Percentiles rank a stretch among this genome's conserved stretches.
These are phyloP conservation scores for Penicillium janthinellum DNA, from an alignment of 2,329 filamentous ascomycete species.

Conservation along the genomic window DNA sequence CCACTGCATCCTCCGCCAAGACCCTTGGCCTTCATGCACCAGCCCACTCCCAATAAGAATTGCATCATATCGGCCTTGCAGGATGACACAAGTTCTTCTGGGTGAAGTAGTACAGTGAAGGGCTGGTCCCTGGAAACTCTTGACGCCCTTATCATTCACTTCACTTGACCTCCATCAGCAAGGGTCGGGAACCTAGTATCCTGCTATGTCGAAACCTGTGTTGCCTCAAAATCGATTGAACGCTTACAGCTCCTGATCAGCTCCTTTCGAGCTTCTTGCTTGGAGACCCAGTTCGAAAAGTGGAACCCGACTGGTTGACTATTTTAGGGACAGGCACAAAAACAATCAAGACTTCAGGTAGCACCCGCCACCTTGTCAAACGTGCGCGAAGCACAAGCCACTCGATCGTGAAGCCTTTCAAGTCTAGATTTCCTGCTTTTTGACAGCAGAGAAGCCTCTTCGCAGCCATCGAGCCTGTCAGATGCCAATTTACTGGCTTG, in stretches of 20 bases:
- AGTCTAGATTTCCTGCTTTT: background rate
- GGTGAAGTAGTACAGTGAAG: background rate
- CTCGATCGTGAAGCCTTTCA: background rate
- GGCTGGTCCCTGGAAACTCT: background rate
- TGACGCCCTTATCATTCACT: background rate
- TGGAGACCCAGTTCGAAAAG: background rate
- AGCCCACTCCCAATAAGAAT: background rate
- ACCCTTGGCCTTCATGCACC: background rate
- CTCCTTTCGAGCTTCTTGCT: background rate
- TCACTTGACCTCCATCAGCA: too few species aligned
- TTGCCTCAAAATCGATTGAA: background rate
- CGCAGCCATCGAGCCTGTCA: background rate
- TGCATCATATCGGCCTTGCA: background rate
- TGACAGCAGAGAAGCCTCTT: background rate
- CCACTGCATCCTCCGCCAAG: background rate
- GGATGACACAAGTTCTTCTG: background rate
- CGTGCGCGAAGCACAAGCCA: background rate
- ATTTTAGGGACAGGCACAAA: background rate
- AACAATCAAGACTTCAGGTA: background rate
- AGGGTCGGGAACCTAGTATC: background rate
- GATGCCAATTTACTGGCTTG: background rate
- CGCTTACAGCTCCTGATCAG: too few species aligned
- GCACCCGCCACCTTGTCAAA: background rate
- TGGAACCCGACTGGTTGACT: background rate
- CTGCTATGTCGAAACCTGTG: background rate